Evolutionary conservation across 768 basidiomycete species (phyloP).

Genomic region (Pulveroboletus sp.): DNA sequence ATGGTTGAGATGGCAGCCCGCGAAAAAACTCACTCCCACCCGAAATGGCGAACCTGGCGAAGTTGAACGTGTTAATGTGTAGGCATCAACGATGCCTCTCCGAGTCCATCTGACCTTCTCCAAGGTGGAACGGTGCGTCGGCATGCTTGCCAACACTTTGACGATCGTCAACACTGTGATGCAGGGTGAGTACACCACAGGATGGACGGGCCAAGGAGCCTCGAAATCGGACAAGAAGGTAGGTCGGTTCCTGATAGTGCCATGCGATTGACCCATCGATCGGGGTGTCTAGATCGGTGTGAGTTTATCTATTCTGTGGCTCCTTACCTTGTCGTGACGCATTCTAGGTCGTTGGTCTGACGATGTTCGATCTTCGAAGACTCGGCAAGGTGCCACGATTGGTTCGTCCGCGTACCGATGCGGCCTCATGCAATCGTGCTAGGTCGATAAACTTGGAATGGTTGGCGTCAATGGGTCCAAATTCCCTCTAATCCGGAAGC

Average conservation of each 20-base stretch:
- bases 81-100: slow-evolving; percentile 22
- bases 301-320: slow-evolving; percentile 24
- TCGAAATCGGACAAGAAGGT: slow-evolving; percentile 96
- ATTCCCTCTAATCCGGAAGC: slow-evolving; percentile 80
- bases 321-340: slow-evolving; percentile 12
- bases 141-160: neutral
- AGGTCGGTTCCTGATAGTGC: slow-evolving; percentile 7
- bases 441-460: slow-evolving; percentile 78
- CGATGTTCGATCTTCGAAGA: slow-evolving; percentile 84
- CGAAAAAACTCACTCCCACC: neutral
- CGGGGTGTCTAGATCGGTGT: slow-evolving; percentile 59
- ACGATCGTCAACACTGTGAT: neutral
- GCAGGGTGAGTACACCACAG: slow-evolving; percentile 89
- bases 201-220: slow-evolving; percentile 89
- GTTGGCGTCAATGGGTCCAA: slow-evolving; percentile 86
- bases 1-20: neutral
- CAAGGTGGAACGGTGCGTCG: slow-evolving; percentile 45
- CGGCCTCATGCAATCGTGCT: slow-evolving; percentile 8
- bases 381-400: slow-evolving; percentile 59
- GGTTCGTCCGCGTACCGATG: neutral
- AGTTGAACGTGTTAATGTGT: slow-evolving; percentile 80
- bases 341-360: slow-evolving; percentile 77
- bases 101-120: slow-evolving; percentile 3
- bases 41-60: slow-evolving; percentile 44
- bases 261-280: neutral